These are phyloP conservation scores for Colletotrichum sp. DNA, from an alignment of 2,329 filamentous ascomycete species.

Conservation along the genomic window DNA sequence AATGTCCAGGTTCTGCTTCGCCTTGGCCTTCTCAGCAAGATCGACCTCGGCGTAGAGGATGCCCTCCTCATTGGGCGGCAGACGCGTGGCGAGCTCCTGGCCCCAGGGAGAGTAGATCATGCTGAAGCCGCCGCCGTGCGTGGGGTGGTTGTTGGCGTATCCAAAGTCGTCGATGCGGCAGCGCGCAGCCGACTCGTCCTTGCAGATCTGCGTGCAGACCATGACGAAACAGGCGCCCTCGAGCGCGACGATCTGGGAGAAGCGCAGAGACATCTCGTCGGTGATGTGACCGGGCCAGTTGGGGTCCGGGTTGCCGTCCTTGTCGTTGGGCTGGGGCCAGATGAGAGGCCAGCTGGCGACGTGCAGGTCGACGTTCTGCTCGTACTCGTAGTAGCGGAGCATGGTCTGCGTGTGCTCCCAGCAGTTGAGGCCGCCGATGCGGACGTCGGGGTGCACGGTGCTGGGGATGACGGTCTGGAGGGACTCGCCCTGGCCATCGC, in stretches of 20 bases:
- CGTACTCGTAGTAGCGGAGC: conserved; percentile 28
- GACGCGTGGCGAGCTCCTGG: conserved; percentile 28
- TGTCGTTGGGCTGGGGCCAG: conserved; percentile 23
- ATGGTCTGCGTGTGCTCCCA: conserved; percentile 51
- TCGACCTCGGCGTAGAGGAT: conserved; percentile 44
- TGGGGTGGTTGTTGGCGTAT: conserved; percentile 17
- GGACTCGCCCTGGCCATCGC: conserved; percentile 62
- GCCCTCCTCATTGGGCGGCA: conserved; percentile 32
- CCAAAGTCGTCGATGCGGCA: conserved; percentile 22
- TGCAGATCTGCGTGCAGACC: conserved; percentile 43
- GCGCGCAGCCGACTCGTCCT: conserved; percentile 37
- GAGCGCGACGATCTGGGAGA: conserved; percentile 47
- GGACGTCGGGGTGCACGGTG: conserved; percentile 44
- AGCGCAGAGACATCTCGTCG: conserved; percentile 37
- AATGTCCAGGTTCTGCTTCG: conserved; percentile 14
- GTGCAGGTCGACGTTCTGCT: conserved; percentile 32
- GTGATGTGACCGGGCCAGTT: conserved; percentile 40
- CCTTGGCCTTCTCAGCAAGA: conserved; percentile 24
- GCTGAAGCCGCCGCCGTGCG: conserved; percentile 28
- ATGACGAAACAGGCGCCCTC: conserved; percentile 50
- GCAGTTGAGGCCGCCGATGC: conserved; percentile 60
- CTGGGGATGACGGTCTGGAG: conserved; percentile 55
- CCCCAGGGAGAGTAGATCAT: conserved; percentile 38
- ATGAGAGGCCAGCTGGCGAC: conserved; percentile 34
- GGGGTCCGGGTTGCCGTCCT: conserved; percentile 35